Percentiles rank a stretch among this genome's conserved stretches.
These are phyloP conservation scores for Aureobasidium namibiae DNA, from an alignment of 2,329 filamentous ascomycete genomes.

Conservation along the genomic window DNA sequence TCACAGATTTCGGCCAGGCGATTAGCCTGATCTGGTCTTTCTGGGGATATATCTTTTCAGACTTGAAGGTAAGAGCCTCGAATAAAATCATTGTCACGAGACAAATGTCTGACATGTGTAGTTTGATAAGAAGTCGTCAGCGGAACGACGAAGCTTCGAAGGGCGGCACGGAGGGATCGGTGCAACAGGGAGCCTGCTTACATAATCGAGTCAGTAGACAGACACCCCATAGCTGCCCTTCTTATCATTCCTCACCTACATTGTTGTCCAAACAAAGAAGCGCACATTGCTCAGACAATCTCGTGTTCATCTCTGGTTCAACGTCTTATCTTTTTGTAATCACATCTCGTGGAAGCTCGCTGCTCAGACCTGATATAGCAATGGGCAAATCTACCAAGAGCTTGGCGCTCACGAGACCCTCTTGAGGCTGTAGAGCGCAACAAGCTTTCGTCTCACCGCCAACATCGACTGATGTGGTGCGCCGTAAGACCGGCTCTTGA, in stretches of 20 bases:
- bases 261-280: background rate
- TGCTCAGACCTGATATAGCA: background rate
- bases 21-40: too few relatives aligned
- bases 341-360: background rate
- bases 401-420: background rate
- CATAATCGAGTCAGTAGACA: background rate
- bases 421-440: background rate
- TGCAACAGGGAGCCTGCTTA: background rate
- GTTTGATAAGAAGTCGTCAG: background rate
- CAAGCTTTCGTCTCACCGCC: background rate
- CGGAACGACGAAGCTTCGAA: background rate
- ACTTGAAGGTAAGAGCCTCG: too few relatives aligned
- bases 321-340: background rate
- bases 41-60: too few relatives aligned
- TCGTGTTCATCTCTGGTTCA: too few relatives aligned
- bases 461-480: background rate
- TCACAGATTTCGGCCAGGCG: too few relatives aligned
- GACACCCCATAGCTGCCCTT: background rate
- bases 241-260: background rate
- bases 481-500: background rate
- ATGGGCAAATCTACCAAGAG: too few relatives aligned
- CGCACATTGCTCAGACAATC: too few relatives aligned
- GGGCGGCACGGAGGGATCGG: background rate
- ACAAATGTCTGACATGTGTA: background rate
- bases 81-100: too few relatives aligned